Base-by-base conservation (phyloP, 176 grass and related monocot species). In the Alopecurus myosuroides region DNA sequence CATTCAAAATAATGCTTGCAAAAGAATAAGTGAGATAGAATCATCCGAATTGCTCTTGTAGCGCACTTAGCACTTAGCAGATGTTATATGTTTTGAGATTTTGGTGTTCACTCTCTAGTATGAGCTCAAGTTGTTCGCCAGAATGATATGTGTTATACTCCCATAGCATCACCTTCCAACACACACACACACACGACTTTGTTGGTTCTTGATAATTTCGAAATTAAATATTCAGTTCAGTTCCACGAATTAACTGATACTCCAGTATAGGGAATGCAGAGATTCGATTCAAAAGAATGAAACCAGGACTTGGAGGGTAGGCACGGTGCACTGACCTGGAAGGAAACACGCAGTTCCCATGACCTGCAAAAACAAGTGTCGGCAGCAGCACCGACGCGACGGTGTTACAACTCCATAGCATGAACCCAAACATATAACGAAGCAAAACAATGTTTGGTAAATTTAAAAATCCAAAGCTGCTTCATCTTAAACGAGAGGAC, bases 291-390 rank as follows among this genome's bases (percentile, higher is more conserved):
- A 15, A 41, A 14, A 17, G 3, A 77, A 6, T 6, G 35, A 34
- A 9, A 56, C 11, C 9, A 2, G 49, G 30, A 33, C 0, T 51
- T 45, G 35, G 0, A 88, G 46, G 20, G 1, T 8, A 60, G 29
- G 22, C 3, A 15, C 45, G 20, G 22, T n/a, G 11, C 79, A 81
- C 89, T 62, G 77, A 94, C 93, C 93, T 94, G 60, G 93, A 94
- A 29, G 87, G 87, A 28, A 90, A 74, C 9, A 88, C 13, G 74
- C 93, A 94, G 85, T 63, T 89, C 42, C 84, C 93, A 7, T 77
- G 61, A 70, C 89, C 93, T 94, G 85, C 49, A 64, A 86, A 73
- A 78, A 82, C 14, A 85, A 49, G 23, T 7, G 56, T 40, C 36
- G 56, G 28, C 26, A 3, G 46, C 56, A n/a, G 46, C 76, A 85